Base-by-base conservation (phyloP, 2,329 filamentous ascomycete species). In the Fusarium beomiforme region DNA sequence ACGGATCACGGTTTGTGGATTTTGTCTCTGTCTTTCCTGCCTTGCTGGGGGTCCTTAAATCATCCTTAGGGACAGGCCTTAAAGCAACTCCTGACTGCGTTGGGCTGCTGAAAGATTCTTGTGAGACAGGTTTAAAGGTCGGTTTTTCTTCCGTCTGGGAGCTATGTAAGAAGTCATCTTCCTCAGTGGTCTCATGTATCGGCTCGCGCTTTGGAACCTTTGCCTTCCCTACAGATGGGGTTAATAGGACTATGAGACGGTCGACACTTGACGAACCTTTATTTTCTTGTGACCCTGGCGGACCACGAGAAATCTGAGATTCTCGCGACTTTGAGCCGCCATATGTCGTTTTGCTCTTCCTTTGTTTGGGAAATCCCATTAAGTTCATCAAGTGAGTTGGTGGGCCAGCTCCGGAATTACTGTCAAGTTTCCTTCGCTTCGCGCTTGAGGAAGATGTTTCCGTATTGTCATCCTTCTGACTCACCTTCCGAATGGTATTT, bases 341-440 rank as follows among this genome's bases (percentile, higher is more conserved):
- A 33, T 80, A 81, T 9, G 69, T 81, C 3, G 24, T 1, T 41
- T 70, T 80, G 43, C 66, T 39, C 2, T 39, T 62, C 23, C 41
- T 62, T 11, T 37, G 54, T 42, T 64, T 77, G 14, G 56, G 57
- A 19, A 80, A 80, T 6, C 76, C 78, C 7, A 34, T 51, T n/a
- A 72, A 31, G 31, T 75, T 44, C n/a, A 17, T 64, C 9, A 78
- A 59, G 39, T 79, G 76, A 14, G 58, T 75, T 9, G 67, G 67
- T 14, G 75, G 67, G 61, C 64, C 74, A 29, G 69, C 31, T 4
- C 57, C 59, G 10, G 59, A 56, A 2, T 61, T 54, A 6, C 47
- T 47, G 23, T 36, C 44, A 16, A 65, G 21, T 51, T 37, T 72
- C 37, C 69, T 65, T 71, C 70, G 63, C 58, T 76, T 75, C 41